phyloP scores from a whole-genome alignment of 768 basidiomycete genomes.

The Filobasidium floriforme region DNA sequence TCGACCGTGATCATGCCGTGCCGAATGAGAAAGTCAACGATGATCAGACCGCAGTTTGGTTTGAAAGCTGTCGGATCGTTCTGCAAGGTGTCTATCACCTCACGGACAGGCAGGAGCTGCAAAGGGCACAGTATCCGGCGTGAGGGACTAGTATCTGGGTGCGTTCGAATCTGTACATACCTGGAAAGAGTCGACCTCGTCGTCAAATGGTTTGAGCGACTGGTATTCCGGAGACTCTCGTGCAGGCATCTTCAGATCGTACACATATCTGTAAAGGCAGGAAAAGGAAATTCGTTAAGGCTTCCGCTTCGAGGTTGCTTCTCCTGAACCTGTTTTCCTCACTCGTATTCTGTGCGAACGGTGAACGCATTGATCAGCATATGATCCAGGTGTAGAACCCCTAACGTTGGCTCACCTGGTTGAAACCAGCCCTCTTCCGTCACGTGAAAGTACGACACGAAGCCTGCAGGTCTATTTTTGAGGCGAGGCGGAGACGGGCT shows the following conservation, averaged over 20 bases:
- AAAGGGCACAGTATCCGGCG: neutral
- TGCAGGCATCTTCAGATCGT: constrained; percentile 67
- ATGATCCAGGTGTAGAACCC: too few relatives aligned
- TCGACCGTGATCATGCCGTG: constrained; percentile 79
- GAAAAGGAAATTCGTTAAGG: neutral
- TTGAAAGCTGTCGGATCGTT: constrained; percentile 67
- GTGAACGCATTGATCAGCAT: too few relatives aligned
- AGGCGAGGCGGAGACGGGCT: too few relatives aligned
- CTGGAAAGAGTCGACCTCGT: constrained; percentile 89
- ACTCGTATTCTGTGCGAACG: constrained; percentile 85
- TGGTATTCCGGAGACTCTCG: constrained; percentile 47
- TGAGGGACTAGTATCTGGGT: neutral
- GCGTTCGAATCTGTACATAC: constrained; percentile 47
- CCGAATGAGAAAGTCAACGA: constrained; percentile 82
- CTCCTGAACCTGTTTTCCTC: constrained; percentile 29
- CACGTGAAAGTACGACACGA: constrained; percentile 73
- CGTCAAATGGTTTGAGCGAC: constrained; percentile 69
- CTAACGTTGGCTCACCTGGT: constrained; percentile 38
- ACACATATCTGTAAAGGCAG: constrained; percentile 58
- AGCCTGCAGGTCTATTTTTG: constrained; percentile 51
- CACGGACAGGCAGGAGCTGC: constrained; percentile 61
- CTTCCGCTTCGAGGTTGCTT: neutral
- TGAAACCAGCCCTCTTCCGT: constrained; percentile 66
- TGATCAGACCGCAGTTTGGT: constrained; percentile 78
- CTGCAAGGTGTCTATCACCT: constrained; percentile 59